Conservation (phyloP, 2,329 filamentous ascomycete genomes). For the Penicillium sp. region DNA sequence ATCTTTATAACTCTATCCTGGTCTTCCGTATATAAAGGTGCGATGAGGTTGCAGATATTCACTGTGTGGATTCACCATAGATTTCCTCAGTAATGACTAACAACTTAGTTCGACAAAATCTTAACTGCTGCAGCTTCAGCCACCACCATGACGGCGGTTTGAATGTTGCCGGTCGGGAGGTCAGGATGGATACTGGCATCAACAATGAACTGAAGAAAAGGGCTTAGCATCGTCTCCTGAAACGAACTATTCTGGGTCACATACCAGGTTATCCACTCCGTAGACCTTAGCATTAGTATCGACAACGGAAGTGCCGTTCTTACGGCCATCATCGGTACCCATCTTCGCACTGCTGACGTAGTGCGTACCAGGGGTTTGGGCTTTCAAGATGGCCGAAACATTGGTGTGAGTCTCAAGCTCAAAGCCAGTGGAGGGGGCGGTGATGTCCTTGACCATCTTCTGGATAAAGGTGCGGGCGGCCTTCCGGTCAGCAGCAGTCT, state of each 20-base stretch:
- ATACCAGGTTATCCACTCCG: slow-evolving; percentile 54
- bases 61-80: not conserved
- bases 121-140: slow-evolving; percentile 52
- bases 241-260: not conserved
- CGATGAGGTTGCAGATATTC: too few relatives aligned
- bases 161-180: slow-evolving; percentile 60
- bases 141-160: slow-evolving; percentile 55
- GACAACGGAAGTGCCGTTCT: slow-evolving; percentile 52
- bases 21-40: not conserved
- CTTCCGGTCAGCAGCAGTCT: slow-evolving; percentile 17
- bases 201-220: slow-evolving; percentile 42
- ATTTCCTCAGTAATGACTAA: slow-evolving; percentile 32
- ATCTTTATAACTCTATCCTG: not conserved
- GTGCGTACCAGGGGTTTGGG: slow-evolving; percentile 41
- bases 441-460: slow-evolving; percentile 18
- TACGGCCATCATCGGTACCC: slow-evolving; percentile 50
- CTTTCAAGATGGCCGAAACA: slow-evolving; percentile 18
- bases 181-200: slow-evolving; percentile 63
- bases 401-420: slow-evolving; percentile 20
- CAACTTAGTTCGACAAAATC: slow-evolving; percentile 7
- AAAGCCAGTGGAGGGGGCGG: slow-evolving; percentile 15
- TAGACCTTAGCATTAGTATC: slow-evolving; percentile 57
- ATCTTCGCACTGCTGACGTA: slow-evolving; percentile 52
- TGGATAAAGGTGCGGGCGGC: slow-evolving; percentile 20
- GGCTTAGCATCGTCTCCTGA: slow-evolving; percentile 29